Conservation (phyloP, 768 basidiomycete genomes). For the Hericium coralloides region DNA sequence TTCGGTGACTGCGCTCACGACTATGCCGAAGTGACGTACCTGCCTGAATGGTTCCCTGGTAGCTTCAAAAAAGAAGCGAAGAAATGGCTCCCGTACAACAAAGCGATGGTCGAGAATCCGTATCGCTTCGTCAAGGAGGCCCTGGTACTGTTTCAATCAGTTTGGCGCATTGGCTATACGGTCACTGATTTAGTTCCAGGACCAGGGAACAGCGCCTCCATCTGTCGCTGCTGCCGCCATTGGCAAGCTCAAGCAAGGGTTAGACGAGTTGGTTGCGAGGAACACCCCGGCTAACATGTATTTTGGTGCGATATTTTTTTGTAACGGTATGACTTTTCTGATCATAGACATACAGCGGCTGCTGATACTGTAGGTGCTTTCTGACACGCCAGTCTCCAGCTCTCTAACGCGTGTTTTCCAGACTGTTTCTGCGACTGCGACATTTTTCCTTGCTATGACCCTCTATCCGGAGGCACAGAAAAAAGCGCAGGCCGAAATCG, state of each 20-base stretch:
- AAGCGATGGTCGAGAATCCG: slow-evolving; percentile 17
- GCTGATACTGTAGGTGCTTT: slow-evolving; percentile 9
- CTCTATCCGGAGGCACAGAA: slow-evolving; percentile 17
- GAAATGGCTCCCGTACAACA: slow-evolving; percentile 18
- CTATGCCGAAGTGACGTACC: neutral
- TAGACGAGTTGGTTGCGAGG: too few relatives aligned
- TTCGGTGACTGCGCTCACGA: slow-evolving; percentile 15
- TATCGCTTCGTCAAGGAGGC: slow-evolving; percentile 14
- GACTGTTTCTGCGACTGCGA: slow-evolving; percentile 15
- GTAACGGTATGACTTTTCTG: neutral
- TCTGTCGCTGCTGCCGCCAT: neutral
- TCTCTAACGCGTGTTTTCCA: neutral
- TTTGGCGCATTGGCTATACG: neutral
- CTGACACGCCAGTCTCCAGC: too few relatives aligned
- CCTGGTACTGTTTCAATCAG: slow-evolving; percentile 7
- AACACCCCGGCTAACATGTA: neutral
- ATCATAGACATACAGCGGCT: slow-evolving; percentile 6
- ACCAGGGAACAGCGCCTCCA: neutral
- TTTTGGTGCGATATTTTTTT: neutral
- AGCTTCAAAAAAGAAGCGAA: neutral
- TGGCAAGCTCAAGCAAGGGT: neutral
- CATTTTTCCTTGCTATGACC: slow-evolving; percentile 22
- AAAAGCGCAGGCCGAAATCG: slow-evolving; percentile 19
- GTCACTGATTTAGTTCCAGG: neutral
- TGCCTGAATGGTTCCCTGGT: neutral